phyloP scores from a whole-genome alignment of 352 stramenopile species.

The Phytophthora pistaciae region DNA sequence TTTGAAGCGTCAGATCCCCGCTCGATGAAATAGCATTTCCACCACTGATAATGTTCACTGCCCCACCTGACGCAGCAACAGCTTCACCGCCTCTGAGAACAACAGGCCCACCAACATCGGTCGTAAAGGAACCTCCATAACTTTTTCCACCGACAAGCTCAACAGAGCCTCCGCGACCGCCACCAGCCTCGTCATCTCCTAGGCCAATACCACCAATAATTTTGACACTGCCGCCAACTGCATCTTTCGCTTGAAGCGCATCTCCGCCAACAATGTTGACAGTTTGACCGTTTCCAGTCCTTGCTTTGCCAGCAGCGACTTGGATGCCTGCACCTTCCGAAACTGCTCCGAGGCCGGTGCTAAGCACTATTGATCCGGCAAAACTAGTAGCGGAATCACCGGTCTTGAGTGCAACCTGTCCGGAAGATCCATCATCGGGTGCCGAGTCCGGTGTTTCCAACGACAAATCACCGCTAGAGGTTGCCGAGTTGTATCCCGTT shows the following conservation, averaged over 20 bases:
- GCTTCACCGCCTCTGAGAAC: constrained; percentile 49
- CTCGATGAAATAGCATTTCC: constrained; percentile 56
- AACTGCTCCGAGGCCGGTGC: constrained; percentile 51
- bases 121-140: constrained; percentile 45
- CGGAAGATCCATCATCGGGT: constrained; percentile 45
- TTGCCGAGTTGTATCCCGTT: constrained; percentile 50
- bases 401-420: constrained; percentile 47
- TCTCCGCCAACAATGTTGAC: constrained; percentile 52
- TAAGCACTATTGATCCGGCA: constrained; percentile 57
- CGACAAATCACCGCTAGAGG: constrained; percentile 51
- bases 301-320: constrained; percentile 48
- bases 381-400: constrained; percentile 40
- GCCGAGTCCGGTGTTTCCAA: constrained; percentile 53
- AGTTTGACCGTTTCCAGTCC: constrained; percentile 40
- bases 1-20: constrained; percentile 49
- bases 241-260: constrained; percentile 46
- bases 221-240: constrained; percentile 44
- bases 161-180: constrained; percentile 54
- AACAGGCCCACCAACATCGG: constrained; percentile 57
- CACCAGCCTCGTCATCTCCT: constrained; percentile 46
- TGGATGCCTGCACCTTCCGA: constrained; percentile 47
- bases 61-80: constrained; percentile 51
- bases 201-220: constrained; percentile 51
- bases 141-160: constrained; percentile 53
- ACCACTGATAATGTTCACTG: constrained; percentile 55